phyloP scores from a whole-genome alignment of 2,329 filamentous ascomycete species.

The Sphaerulina musiva region DNA sequence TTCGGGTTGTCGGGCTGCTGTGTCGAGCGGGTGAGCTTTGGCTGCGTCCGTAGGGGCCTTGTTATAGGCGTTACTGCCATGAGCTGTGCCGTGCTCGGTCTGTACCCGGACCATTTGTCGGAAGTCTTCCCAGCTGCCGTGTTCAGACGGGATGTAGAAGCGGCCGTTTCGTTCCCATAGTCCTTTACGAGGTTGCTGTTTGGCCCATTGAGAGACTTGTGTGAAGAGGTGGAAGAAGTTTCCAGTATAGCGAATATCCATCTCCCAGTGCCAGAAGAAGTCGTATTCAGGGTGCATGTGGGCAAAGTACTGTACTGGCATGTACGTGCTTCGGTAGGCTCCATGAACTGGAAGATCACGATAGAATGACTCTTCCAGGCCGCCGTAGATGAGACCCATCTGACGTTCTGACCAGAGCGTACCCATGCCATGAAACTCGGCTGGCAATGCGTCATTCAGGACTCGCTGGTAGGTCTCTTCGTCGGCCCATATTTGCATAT shows the following conservation, averaged over 20 bases:
- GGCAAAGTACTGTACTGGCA: conserved; percentile 92
- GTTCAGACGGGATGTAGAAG: conserved; percentile 67
- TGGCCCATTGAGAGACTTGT: conserved; percentile 59
- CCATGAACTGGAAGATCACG: conserved; percentile 63
- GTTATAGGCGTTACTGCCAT: conserved; percentile 40
- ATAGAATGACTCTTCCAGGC: conserved; percentile 45
- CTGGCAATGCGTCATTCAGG: conserved; percentile 44
- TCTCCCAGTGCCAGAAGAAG: conserved; percentile 92
- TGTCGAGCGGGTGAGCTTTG: conserved; percentile 38
- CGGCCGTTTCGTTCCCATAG: conserved; percentile 71
- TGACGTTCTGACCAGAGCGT: conserved; percentile 49
- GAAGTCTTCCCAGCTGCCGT: conserved; percentile 68
- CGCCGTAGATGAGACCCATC: conserved; percentile 50
- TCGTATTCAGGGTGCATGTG: conserved; percentile 83
- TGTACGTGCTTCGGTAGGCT: conserved; percentile 67
- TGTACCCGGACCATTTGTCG: conserved; percentile 57
- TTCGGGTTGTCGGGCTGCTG: conserved; percentile 37
- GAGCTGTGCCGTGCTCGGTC: conserved; percentile 48
- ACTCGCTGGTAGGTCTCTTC: conserved; percentile 64
- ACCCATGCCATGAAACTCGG: conserved; percentile 48
- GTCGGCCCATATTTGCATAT: conserved; percentile 75
- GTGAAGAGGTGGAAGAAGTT: conserved; percentile 79
- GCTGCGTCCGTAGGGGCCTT: conserved; percentile 30
- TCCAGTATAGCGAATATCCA: conserved; percentile 84
- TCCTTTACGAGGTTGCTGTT: conserved; percentile 60